Evolutionary conservation across 345 rosid species (phyloP), one percentile per base, ranked within the genome.

Genomic region (Garcia nutans): DNA sequence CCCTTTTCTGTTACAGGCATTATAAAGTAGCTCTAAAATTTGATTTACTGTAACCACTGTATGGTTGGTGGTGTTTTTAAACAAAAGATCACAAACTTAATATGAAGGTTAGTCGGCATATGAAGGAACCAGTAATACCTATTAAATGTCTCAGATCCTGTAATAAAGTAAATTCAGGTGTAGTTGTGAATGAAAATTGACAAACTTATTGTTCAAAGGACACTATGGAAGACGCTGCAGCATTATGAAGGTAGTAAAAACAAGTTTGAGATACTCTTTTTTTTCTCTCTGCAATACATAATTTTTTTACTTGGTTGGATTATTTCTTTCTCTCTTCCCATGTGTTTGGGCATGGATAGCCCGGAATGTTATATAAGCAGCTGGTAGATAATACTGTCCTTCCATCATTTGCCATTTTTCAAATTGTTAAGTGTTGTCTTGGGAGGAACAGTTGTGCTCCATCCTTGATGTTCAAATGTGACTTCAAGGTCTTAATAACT

Each of bases 61-160:
- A 22, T 47, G n/a, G 33, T 68, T 65, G 17, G 1, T 28, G 60
- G n/a, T 69, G 60, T 41, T 68, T 68, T 8, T 8, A 6, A 49
- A 68, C 37, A 68, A 47, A 68, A 66, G 19, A 16, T 49, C 37
- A 28, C 60, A 50, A 69, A 26, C 31, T 69, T 44, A 69, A 49
- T 49, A 16, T 50, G 23, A 69, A 47, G 50, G 12, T 37, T 37
- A 37, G 13, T 13, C 10, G 13, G 50, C 0, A 37, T 2, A 5
- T 37, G 50, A 9, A 47, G 44, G 55, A 67, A 45, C 2, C 55
- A n/a, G 2, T 67, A 44, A 23, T 23, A n/a, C 22, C 31, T 13
- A 44, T 44, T 66, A 20, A 41, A 71, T 57, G 20, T 13, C 20
- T 57, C n/a, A 41, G 74, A 44, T 10, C 65, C 37, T 57, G 19